Conservation (phyloP, 768 basidiomycete species). For the Gelatoporia subvermispora region DNA sequence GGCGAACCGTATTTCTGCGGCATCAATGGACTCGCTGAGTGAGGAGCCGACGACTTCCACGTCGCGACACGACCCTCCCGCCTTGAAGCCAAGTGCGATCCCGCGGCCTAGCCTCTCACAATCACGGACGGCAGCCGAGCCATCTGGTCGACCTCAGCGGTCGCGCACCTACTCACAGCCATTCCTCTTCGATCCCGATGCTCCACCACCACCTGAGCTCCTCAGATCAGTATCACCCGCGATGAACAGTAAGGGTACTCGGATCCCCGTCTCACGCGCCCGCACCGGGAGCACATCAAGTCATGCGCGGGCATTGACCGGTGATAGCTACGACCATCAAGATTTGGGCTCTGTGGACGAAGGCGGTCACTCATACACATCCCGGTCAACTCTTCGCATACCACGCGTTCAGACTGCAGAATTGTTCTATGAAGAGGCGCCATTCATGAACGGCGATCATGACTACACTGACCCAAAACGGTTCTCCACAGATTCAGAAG, state of each 20-base stretch:
- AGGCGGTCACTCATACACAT: slow-evolving; percentile 21
- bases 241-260: slow-evolving; percentile 35
- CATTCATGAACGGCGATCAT: slow-evolving; percentile 40
- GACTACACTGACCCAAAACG: slow-evolving; percentile 27
- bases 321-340: slow-evolving; percentile 12
- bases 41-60: slow-evolving; percentile 15
- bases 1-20: slow-evolving; percentile 69
- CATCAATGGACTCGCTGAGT: slow-evolving; percentile 52
- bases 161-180: slow-evolving; percentile 66
- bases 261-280: slow-evolving; percentile 43
- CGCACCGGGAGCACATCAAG: slow-evolving; percentile 40
- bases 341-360: slow-evolving; percentile 27
- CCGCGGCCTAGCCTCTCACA: slow-evolving; percentile 42
- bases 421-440: slow-evolving; percentile 60
- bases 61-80: slow-evolving; percentile 15
- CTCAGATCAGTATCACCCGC: slow-evolving; percentile 29
- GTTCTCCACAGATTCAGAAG: slow-evolving; percentile 70
- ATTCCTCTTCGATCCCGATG: slow-evolving; percentile 40
- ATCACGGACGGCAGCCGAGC: slow-evolving; percentile 25
- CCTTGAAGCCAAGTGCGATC: slow-evolving; percentile 37
- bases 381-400: slow-evolving; percentile 20
- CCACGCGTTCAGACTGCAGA: slow-evolving; percentile 37
- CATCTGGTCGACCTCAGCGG: slow-evolving; percentile 35
- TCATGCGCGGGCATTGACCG: slow-evolving; percentile 27
- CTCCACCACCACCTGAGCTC: slow-evolving; percentile 21